phyloP scores from a whole-genome alignment of 139 green algal genomes.

The Chara braunii region DNA sequence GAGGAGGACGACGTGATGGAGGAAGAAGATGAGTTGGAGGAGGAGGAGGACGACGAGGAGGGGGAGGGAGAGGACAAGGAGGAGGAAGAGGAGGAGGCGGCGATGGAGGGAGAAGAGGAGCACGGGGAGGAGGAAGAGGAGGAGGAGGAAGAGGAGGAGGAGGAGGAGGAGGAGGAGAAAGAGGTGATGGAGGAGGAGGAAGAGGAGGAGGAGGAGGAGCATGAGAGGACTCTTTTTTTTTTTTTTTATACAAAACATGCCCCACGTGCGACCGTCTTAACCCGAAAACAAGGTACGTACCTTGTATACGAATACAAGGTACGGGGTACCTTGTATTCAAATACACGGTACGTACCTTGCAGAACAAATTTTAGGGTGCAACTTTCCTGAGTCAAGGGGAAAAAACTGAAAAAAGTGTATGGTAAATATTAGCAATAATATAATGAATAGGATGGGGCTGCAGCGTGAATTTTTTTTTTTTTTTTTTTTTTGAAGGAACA shows the following conservation, averaged over 20 bases:
- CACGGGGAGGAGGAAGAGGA: not conserved
- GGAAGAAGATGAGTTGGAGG: not conserved
- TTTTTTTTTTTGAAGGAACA: too few species aligned
- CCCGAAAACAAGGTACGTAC: not conserved
- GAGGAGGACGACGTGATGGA: not conserved
- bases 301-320: not conserved
- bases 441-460: too few species aligned
- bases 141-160: slow-evolving; percentile 7
- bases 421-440: too few species aligned
- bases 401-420: too few species aligned
- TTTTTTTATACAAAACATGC: too few species aligned
- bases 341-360: not conserved
- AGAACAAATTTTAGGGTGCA: not conserved
- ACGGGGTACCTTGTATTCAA: not conserved
- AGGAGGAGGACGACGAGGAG: not conserved
- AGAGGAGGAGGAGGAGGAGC: not conserved
- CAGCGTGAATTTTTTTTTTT: too few species aligned
- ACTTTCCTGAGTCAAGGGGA: too few species aligned
- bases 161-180: not conserved
- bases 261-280: too few species aligned
- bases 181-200: not conserved
- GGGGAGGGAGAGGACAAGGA: not conserved
- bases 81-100: not conserved
- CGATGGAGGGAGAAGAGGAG: not conserved
- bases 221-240: too few species aligned